Conservation (phyloP, 345 rosid species). For the Salix suchowensis region DNA sequence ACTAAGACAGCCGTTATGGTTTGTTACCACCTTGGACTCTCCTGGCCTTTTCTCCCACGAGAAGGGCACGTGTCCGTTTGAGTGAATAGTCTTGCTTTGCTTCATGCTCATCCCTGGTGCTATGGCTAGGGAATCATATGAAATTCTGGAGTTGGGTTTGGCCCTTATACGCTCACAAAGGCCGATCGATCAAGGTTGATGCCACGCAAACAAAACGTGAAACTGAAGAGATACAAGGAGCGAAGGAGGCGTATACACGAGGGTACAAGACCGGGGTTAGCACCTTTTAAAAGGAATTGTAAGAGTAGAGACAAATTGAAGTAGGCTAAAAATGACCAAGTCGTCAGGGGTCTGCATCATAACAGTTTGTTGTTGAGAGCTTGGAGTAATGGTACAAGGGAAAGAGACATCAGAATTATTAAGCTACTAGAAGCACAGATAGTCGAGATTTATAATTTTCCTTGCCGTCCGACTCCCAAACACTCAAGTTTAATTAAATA, state of each 20-base stretch:
- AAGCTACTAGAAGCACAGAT: too few species aligned
- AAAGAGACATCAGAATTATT: background rate
- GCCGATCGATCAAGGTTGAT: background rate
- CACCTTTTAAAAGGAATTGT: background rate
- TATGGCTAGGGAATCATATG: background rate
- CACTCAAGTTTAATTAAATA: too few species aligned
- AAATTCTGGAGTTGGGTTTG: background rate
- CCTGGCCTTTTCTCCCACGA: constrained; percentile 44
- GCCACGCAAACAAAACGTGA: constrained; percentile 13
- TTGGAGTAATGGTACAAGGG: background rate
- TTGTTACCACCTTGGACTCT: constrained; percentile 19
- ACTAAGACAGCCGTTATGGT: background rate
- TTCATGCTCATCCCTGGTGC: constrained; percentile 4
- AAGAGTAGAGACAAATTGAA: background rate
- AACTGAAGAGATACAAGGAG: background rate
- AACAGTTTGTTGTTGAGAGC: background rate
- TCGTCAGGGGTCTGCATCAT: constrained; percentile 6
- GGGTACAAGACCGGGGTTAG: background rate
- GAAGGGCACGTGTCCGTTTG: constrained; percentile 30
- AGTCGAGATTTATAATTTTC: too few species aligned
- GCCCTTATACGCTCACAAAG: background rate
- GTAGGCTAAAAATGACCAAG: constrained; percentile 11
- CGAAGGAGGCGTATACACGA: too few species aligned
- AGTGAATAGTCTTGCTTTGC: constrained; percentile 1
- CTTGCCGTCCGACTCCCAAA: too few species aligned